These are phyloP conservation scores for Geotrichum fermentans DNA, from an alignment of 1,139 yeast genomes.

Conservation along the genomic window DNA sequence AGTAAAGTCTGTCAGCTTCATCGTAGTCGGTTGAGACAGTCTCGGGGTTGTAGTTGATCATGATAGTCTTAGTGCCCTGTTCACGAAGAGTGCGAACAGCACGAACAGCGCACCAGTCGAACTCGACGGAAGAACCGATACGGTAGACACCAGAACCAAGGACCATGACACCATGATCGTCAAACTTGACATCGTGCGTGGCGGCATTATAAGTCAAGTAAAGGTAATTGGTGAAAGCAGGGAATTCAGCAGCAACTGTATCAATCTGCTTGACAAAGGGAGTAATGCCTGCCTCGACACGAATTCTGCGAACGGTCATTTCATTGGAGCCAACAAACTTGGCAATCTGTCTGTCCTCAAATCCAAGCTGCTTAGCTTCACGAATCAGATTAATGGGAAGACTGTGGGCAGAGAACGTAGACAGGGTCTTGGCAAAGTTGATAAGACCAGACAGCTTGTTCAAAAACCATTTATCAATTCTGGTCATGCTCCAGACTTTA, in stretches of 20 bases:
- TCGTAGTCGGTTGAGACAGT: conserved; percentile 98
- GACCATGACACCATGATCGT: conserved; percentile 89
- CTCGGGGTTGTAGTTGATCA: conserved; percentile 97
- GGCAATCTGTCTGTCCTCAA: conserved; percentile 91
- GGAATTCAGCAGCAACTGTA: conserved; percentile 97
- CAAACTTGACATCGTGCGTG: conserved; percentile 73
- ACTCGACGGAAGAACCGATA: conserved; percentile 97
- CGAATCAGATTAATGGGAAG: conserved; percentile 59
- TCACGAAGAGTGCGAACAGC: conserved; percentile 92
- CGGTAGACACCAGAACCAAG: conserved; percentile 98
- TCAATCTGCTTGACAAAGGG: conserved; percentile 97
- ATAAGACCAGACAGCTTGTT: conserved; percentile 75
- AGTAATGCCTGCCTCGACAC: conserved; percentile 50
- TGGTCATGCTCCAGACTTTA: conserved; percentile 80
- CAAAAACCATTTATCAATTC: conserved; percentile 94
- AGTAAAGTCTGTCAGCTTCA: conserved; percentile 94
- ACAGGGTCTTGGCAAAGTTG: conserved; percentile 59
- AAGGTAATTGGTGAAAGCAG: conserved; percentile 91
- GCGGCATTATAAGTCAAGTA: conserved; percentile 95
- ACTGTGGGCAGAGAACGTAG: conserved; percentile 53
- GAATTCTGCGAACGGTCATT: conserved; percentile 59
- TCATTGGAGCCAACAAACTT: conserved; percentile 64
- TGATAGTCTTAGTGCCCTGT: conserved; percentile 81
- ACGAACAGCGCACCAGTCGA: conserved; percentile 98
- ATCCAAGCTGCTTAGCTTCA: conserved; percentile 92